These are phyloP conservation scores for Artemisia tridentata DNA, from an alignment of 129 eudicot species.

Conservation along the genomic window DNA sequence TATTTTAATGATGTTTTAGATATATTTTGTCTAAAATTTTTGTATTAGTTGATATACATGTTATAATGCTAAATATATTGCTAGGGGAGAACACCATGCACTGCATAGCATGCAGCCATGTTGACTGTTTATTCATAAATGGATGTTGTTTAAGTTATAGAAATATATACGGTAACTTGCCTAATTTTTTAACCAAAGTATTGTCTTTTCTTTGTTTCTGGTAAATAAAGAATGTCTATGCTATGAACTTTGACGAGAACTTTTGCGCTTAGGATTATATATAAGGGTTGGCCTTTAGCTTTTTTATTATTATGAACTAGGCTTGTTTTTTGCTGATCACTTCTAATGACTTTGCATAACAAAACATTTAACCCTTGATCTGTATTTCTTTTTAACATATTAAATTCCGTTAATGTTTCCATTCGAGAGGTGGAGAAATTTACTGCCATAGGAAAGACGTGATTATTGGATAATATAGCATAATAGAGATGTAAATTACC, in stretches of 20 bases:
- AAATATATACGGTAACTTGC: background rate
- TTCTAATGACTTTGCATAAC: background rate
- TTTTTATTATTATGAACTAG: background rate
- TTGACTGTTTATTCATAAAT: background rate
- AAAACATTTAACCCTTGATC: background rate
- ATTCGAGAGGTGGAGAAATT: no score
- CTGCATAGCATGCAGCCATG: no score
- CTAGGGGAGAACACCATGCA: no score
- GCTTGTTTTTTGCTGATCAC: background rate
- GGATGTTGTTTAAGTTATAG: background rate
- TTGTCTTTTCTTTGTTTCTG: slow-evolving; percentile 6
- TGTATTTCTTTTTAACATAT: background rate
- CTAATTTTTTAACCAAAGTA: slow-evolving; percentile 9
- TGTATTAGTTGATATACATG: background rate
- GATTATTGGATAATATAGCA: no score
- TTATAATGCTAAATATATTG: no score
- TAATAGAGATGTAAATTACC: no score
- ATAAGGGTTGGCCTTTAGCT: background rate
- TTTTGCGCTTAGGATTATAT: background rate
- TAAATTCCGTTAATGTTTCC: no score
- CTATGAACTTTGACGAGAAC: background rate
- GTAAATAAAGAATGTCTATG: background rate
- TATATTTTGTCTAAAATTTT: no score
- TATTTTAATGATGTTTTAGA: no score
- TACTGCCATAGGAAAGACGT: no score